Percentiles rank a stretch among this genome's conserved stretches.
Conservation (phyloP, 768 basidiomycete genomes). For the Leccinum ochraceum region DNA sequence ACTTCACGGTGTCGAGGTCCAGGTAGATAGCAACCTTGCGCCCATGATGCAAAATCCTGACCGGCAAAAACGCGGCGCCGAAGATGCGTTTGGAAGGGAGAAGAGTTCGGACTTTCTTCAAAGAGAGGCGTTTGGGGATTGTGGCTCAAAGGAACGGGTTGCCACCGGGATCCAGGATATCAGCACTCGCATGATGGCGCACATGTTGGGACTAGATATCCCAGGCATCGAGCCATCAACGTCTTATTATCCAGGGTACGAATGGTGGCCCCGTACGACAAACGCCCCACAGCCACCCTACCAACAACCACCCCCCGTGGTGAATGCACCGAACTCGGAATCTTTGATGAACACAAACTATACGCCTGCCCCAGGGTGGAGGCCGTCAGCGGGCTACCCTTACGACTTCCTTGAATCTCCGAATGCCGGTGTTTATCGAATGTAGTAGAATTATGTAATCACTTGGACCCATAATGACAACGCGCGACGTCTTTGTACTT, state of each 20-base stretch:
- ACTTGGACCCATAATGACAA: slow-evolving; percentile 36
- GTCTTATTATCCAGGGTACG: slow-evolving; percentile 54
- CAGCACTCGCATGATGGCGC: slow-evolving; percentile 66
- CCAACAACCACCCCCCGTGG: slow-evolving; percentile 10
- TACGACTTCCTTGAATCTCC: slow-evolving; percentile 24
- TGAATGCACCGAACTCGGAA: slow-evolving; percentile 4
- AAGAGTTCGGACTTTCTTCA: slow-evolving; percentile 47
- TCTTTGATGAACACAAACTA: slow-evolving; percentile 20
- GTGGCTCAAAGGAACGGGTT: slow-evolving; percentile 26
- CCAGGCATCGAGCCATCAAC: slow-evolving; percentile 58
- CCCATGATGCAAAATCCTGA: slow-evolving; percentile 41
- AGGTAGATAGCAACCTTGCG: slow-evolving; percentile 41
- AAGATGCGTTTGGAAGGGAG: slow-evolving; percentile 64
- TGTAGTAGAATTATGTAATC: slow-evolving; percentile 32
- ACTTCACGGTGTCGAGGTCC: slow-evolving; percentile 64
- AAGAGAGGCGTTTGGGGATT: slow-evolving; percentile 39
- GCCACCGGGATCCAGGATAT: slow-evolving; percentile 58
- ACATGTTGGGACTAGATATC: slow-evolving; percentile 68
- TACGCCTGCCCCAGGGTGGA: slow-evolving; percentile 24
- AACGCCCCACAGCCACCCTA: slow-evolving; percentile 17
- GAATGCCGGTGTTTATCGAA: slow-evolving; percentile 18
- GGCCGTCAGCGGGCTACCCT: slow-evolving; percentile 15
- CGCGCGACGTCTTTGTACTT: slow-evolving; percentile 6
- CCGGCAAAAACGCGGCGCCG: slow-evolving; percentile 57
- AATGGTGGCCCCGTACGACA: slow-evolving; percentile 60